phyloP scores from a whole-genome alignment of 768 basidiomycete genomes.

The Mycena capillaripes region DNA sequence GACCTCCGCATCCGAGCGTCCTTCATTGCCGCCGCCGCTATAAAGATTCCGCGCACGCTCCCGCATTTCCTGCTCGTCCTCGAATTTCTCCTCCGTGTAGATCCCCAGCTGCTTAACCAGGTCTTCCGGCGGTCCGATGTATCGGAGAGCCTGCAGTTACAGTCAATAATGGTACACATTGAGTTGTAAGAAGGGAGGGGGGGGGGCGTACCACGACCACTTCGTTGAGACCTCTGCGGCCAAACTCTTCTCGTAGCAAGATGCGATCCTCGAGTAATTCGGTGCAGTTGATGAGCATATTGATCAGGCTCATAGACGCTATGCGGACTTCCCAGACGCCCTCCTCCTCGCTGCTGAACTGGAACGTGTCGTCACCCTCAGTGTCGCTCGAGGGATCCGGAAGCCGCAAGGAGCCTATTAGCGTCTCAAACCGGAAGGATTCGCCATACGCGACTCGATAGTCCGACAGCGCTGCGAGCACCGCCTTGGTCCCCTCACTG shows the following conservation, averaged over 20 bases:
- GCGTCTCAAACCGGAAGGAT: slow-evolving; percentile 82
- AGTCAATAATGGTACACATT: not conserved
- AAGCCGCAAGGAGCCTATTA: slow-evolving; percentile 74
- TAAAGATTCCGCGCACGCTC: slow-evolving; percentile 64
- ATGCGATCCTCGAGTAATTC: slow-evolving; percentile 85
- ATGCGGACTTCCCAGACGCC: slow-evolving; percentile 87
- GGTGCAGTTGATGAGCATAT: slow-evolving; percentile 83
- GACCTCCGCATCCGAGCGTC: slow-evolving; percentile 64
- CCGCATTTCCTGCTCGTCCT: slow-evolving; percentile 89
- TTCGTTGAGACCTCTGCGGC: slow-evolving; percentile 86
- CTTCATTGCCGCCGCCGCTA: slow-evolving; percentile 45
- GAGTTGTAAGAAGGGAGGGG: not conserved
- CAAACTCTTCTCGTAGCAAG: slow-evolving; percentile 85
- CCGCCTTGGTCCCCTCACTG: slow-evolving; percentile 71
- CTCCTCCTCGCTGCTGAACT: slow-evolving; percentile 67
- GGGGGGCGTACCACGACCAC: slow-evolving; percentile 77
- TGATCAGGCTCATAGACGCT: slow-evolving; percentile 83
- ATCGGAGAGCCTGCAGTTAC: slow-evolving; percentile 74
- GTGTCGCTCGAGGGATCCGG: slow-evolving; percentile 56
- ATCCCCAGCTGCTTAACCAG: slow-evolving; percentile 86
- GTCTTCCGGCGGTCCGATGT: slow-evolving; percentile 80
- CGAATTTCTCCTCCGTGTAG: slow-evolving; percentile 90
- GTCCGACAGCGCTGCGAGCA: slow-evolving; percentile 86
- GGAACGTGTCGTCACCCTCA: slow-evolving; percentile 46
- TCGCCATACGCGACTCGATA: slow-evolving; percentile 81